Percentiles rank a stretch among this genome's conserved stretches.
Conservation (phyloP, 495 filamentous ascomycete species). For the Trichoderma orchidacearum region DNA sequence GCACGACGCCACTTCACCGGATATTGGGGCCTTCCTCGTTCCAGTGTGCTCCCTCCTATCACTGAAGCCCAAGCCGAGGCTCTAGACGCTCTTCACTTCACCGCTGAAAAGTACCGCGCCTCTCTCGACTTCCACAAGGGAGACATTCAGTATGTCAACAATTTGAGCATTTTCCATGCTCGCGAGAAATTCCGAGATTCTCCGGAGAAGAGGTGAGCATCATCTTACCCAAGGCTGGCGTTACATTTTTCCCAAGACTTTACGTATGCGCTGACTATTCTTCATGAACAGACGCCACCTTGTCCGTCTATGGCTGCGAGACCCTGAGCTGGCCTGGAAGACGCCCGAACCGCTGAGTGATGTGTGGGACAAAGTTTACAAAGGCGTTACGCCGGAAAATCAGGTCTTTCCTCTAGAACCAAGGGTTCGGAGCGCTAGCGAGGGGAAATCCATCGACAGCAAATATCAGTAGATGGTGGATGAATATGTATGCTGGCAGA, state of each 20-base stretch:
- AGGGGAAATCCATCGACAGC: slow-evolving; percentile 7
- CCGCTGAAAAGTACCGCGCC: slow-evolving; percentile 38
- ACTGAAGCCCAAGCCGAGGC: slow-evolving; percentile 55
- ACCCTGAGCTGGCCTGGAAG: slow-evolving; percentile 41
- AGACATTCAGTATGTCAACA: slow-evolving; percentile 41
- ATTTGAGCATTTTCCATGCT: slow-evolving; percentile 38
- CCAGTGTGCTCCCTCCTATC: slow-evolving; percentile 39
- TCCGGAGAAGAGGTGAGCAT: slow-evolving; percentile 29
- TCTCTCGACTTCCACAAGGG: slow-evolving; percentile 39
- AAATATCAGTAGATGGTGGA: neutral
- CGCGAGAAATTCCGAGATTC: slow-evolving; percentile 32
- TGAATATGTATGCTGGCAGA: neutral
- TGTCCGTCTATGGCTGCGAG: slow-evolving; percentile 42
- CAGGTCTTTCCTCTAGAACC: slow-evolving; percentile 43
- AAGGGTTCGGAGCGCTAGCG: slow-evolving; percentile 25
- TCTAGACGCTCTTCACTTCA: slow-evolving; percentile 49
- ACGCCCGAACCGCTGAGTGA: slow-evolving; percentile 30
- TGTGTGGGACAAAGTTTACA: slow-evolving; percentile 41
- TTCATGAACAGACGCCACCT: slow-evolving; percentile 35
- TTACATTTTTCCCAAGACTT: neutral
- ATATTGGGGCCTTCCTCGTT: slow-evolving; percentile 36
- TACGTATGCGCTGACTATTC: neutral
- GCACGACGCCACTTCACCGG: slow-evolving; percentile 45
- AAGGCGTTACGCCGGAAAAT: slow-evolving; percentile 32
- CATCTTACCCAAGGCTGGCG: too few relatives aligned